Evolutionary conservation across 2,329 filamentous ascomycete species (phyloP).

Genomic region (Aspergillus sp.): DNA sequence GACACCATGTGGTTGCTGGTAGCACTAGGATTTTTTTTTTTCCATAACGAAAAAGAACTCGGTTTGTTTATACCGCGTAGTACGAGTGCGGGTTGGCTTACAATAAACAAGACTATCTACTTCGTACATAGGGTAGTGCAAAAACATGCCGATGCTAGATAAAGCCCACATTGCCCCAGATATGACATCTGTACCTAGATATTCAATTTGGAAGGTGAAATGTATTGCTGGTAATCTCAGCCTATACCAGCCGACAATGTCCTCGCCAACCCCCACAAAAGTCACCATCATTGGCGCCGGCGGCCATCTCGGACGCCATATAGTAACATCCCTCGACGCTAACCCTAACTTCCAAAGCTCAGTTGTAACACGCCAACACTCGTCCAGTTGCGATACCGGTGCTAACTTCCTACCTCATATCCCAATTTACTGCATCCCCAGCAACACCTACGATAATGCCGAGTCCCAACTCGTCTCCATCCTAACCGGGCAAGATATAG

Average conservation of each 20-base stretch:
- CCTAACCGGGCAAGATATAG: not conserved
- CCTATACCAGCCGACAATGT: too few species aligned
- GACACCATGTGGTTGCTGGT: not conserved
- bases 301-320: not conserved
- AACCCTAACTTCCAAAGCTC: not conserved
- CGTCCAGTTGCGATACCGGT: not conserved
- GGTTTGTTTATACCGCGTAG: too few species aligned
- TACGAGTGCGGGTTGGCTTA: too few species aligned
- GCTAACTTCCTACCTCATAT: not conserved
- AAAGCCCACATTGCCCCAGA: too few species aligned
- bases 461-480: not conserved
- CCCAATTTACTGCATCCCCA: not conserved
- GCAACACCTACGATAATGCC: not conserved
- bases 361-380: not conserved
- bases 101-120: too few species aligned
- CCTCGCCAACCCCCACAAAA: not conserved
- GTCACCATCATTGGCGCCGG: not conserved
- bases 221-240: too few species aligned
- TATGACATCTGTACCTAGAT: too few species aligned
- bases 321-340: not conserved
- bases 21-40: too few species aligned
- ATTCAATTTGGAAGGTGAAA: too few species aligned
- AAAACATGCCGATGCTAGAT: too few species aligned
- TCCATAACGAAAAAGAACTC: too few species aligned
- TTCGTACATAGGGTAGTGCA: too few species aligned